Evolutionary conservation across 371 early-diverging fungal genomes (phyloP).

Genomic region (Mucor lusitanicus): DNA sequence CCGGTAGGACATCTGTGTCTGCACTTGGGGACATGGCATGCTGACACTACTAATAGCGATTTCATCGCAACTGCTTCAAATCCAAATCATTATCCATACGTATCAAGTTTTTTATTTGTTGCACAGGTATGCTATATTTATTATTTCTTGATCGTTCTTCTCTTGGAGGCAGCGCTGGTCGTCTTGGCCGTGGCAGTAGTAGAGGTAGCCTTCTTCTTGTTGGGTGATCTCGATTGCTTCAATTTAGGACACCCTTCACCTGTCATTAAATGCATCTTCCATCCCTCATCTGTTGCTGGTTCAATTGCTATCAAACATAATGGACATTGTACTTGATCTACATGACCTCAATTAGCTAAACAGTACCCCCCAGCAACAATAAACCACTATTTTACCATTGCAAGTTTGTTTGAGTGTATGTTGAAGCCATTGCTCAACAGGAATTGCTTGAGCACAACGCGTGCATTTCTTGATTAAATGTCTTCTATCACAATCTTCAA

Average conservation of each 20-base stretch:
- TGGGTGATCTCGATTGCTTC: constrained; percentile 13
- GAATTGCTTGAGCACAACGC: constrained; percentile 63
- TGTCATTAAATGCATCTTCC: constrained; percentile 67
- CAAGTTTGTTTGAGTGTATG: constrained; percentile 57
- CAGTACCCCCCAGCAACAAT: neutral
- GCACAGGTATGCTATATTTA: neutral
- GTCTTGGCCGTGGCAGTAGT: neutral
- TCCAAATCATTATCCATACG: neutral
- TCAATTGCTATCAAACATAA: constrained; percentile 59
- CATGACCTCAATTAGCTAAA: no score
- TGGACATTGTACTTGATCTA: constrained; percentile 59
- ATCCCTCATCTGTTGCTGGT: constrained; percentile 62
- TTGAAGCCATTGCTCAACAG: constrained; percentile 60
- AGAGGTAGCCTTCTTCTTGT: neutral
- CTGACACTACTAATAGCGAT: neutral
- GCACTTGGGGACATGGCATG: no score
- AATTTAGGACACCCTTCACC: constrained; percentile 56
- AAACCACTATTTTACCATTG: constrained; percentile 32
- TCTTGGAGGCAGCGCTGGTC: neutral
- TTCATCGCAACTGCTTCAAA: neutral
- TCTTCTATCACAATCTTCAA: constrained; percentile 64
- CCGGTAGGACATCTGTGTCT: no score
- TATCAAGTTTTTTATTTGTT: neutral
- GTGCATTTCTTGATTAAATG: constrained; percentile 66
- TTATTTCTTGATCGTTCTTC: neutral